Evolutionary conservation across 345 rosid genomes (phyloP).

Genomic region (Cardamine resedifolia): DNA sequence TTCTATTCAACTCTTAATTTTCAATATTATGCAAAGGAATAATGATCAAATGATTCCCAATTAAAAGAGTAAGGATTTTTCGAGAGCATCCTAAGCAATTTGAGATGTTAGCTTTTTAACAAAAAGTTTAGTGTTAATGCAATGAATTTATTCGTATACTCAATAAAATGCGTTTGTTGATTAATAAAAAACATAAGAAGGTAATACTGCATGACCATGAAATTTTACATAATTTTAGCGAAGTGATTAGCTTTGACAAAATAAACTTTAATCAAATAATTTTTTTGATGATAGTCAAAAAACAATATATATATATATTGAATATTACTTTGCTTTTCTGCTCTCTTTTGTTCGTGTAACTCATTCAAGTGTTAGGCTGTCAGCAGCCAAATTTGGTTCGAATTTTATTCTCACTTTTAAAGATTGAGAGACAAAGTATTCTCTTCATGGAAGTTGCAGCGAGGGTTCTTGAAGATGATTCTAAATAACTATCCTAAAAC

Average conservation of each 20-base stretch:
- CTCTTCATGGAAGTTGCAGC: constrained; percentile 31
- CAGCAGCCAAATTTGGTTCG: constrained; percentile 30
- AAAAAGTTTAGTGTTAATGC: not conserved
- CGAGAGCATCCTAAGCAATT: constrained; percentile 28
- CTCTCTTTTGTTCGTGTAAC: not conserved
- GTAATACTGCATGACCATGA: not conserved
- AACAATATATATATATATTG: not conserved
- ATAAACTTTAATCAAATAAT: not conserved
- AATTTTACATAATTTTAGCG: not conserved
- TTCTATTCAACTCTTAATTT: constrained; percentile 14
- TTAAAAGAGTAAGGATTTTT: not conserved
- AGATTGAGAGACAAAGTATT: constrained; percentile 18
- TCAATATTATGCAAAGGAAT: constrained; percentile 32
- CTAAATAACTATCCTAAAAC: not conserved
- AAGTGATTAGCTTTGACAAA: not conserved
- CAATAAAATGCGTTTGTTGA: not conserved
- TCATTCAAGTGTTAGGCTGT: constrained; percentile 4
- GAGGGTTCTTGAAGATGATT: constrained; percentile 20
- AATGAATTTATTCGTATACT: not conserved
- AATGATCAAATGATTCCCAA: constrained; percentile 25
- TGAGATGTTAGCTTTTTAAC: constrained; percentile 3
- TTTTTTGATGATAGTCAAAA: not conserved
- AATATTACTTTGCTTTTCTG: not conserved
- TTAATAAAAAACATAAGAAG: not conserved
- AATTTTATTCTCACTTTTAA: constrained; percentile 10